A percentile compares a stretch with the other conserved stretches of the same genome.
Conservation (phyloP, 495 filamentous ascomycete genomes). For the Evernia prunastri region DNA sequence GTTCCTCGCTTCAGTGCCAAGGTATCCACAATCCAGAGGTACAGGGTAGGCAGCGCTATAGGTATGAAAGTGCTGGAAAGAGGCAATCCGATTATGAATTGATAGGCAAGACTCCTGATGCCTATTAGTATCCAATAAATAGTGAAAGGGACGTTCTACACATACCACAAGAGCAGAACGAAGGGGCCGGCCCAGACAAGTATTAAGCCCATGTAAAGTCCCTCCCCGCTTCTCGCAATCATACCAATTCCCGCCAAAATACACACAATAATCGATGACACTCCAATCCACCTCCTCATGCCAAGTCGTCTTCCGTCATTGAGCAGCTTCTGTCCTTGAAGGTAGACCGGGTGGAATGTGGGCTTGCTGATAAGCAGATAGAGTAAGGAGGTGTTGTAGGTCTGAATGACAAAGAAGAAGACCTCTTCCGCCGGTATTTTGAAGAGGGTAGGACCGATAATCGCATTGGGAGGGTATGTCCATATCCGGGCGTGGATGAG, state of each 20-base stretch:
- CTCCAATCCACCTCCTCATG: slow-evolving; percentile 32
- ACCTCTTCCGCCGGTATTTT: slow-evolving; percentile 59
- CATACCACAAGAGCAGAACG: slow-evolving; percentile 53
- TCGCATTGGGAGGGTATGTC: slow-evolving; percentile 57
- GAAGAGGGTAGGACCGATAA: slow-evolving; percentile 52
- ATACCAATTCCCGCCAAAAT: slow-evolving; percentile 36
- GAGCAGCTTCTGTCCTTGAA: slow-evolving; percentile 31
- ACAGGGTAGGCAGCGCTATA: slow-evolving; percentile 54
- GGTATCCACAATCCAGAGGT: slow-evolving; percentile 62
- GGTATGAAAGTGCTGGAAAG: slow-evolving; percentile 44
- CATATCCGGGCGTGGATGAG: slow-evolving; percentile 56
- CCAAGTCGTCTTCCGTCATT: slow-evolving; percentile 23
- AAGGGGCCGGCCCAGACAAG: slow-evolving; percentile 60
- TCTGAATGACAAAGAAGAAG: slow-evolving; percentile 72
- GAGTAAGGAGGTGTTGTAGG: slow-evolving; percentile 59
- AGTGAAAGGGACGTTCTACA: no score
- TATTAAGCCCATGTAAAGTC: slow-evolving; percentile 60
- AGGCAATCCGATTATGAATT: slow-evolving; percentile 52
- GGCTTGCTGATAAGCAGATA: slow-evolving; percentile 59
- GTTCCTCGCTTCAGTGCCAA: slow-evolving; percentile 54
- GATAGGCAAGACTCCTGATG: slow-evolving; percentile 45
- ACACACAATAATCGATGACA: slow-evolving; percentile 34
- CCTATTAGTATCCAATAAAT: background rate
- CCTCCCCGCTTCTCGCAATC: slow-evolving; percentile 36
- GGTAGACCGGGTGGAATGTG: slow-evolving; percentile 50